These are phyloP conservation scores for Chaetomium sp. DNA, from an alignment of 2,329 filamentous ascomycete genomes.

Conservation along the genomic window DNA sequence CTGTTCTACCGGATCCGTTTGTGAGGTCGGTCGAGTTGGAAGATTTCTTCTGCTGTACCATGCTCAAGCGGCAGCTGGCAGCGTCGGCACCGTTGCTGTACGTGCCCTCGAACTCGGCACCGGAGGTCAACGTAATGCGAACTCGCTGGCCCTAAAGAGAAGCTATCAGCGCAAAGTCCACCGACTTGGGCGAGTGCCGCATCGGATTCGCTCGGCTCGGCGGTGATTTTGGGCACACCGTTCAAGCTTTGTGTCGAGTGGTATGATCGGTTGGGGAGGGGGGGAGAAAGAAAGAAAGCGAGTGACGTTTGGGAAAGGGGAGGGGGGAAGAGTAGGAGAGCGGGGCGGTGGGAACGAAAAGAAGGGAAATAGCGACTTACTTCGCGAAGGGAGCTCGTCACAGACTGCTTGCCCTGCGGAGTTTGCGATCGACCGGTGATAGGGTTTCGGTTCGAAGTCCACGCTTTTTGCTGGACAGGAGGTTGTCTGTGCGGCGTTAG, in stretches of 20 bases:
- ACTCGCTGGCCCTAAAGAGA: constrained; percentile 28
- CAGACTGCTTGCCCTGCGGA: constrained; percentile 24
- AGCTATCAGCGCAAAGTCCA: constrained; percentile 7
- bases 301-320: too few relatives aligned
- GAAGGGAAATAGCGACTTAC: constrained; percentile 20
- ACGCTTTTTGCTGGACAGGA: constrained; percentile 28
- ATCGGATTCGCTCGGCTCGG: constrained; percentile 8
- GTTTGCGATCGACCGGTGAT: constrained; percentile 26
- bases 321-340: neutral
- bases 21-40: constrained; percentile 25
- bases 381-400: constrained; percentile 28
- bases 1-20: constrained; percentile 28
- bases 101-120: constrained; percentile 29
- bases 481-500: constrained; percentile 24
- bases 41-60: constrained; percentile 31
- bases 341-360: constrained; percentile 1
- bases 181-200: neutral
- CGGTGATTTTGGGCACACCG: constrained; percentile 5
- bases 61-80: constrained; percentile 26
- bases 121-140: constrained; percentile 25
- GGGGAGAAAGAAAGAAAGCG: constrained; percentile 1
- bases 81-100: constrained; percentile 26
- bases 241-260: neutral
- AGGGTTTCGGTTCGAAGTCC: constrained; percentile 30
- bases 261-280: neutral